These are phyloP conservation scores for Euphorbia peplus DNA, from an alignment of 345 rosid species.

Conservation along the genomic window DNA sequence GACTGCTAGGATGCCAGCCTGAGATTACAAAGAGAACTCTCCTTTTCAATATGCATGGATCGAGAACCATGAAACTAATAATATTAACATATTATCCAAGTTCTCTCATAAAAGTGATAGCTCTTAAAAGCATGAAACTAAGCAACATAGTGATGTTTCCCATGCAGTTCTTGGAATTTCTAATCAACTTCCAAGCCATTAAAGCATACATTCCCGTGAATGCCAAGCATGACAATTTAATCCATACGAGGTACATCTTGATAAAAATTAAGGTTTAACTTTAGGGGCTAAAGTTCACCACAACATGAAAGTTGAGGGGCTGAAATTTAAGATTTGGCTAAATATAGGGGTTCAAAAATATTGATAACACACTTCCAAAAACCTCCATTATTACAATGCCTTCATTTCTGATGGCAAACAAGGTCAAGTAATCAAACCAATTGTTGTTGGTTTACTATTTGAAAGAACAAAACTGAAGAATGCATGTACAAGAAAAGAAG, in stretches of 20 bases:
- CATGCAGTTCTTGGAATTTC: neutral
- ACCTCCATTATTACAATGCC: neutral
- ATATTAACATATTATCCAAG: neutral
- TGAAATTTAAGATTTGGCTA: no score
- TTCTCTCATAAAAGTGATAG: neutral
- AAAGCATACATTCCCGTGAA: no score
- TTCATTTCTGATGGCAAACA: neutral
- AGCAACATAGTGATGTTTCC: neutral
- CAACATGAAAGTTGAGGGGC: no score
- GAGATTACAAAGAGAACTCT: slow-evolving; percentile 17
- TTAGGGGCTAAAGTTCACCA: no score
- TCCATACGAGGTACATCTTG: no score
- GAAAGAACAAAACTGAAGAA: neutral
- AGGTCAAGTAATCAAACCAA: neutral
- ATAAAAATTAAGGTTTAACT: no score
- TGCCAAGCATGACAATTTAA: no score
- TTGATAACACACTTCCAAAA: neutral
- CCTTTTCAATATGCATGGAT: neutral
- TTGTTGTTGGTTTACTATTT: neutral
- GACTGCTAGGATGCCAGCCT: slow-evolving; percentile 94
- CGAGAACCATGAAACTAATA: neutral
- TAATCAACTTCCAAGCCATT: neutral
- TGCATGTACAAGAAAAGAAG: slow-evolving; percentile 20
- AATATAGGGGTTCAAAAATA: no score
- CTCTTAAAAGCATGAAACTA: neutral